Evolutionary conservation across 192 early-diverging fungal genomes (phyloP).

Genomic region (Glomus cerebriforme): DNA sequence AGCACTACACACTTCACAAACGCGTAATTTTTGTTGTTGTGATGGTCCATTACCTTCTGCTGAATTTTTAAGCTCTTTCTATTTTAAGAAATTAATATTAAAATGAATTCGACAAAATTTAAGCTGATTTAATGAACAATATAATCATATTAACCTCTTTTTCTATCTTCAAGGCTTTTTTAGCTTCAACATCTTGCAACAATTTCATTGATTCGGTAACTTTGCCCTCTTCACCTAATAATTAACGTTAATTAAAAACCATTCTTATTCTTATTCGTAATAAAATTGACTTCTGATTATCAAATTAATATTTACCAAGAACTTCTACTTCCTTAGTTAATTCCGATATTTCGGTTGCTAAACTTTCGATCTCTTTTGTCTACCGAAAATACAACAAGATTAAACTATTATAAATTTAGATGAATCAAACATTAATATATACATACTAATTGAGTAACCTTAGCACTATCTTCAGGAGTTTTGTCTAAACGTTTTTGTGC

Average conservation of each 20-base stretch:
- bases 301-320: constrained; percentile 38
- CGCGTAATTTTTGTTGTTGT: constrained; percentile 58
- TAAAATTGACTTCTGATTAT: background rate
- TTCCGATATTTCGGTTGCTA: constrained; percentile 37
- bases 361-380: constrained; percentile 32
- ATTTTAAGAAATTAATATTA: background rate
- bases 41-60: constrained; percentile 41
- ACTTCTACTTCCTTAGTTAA: constrained; percentile 47
- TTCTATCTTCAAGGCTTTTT: constrained; percentile 44
- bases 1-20: constrained; percentile 58
- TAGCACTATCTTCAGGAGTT: constrained; percentile 47
- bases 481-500: constrained; percentile 54
- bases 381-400: background rate
- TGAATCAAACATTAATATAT: background rate
- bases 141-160: constrained; percentile 41
- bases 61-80: constrained; percentile 50
- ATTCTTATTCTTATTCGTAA: no score
- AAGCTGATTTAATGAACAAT: background rate
- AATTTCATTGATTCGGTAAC: constrained; percentile 48
- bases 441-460: constrained; percentile 20
- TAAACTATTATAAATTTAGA: background rate
- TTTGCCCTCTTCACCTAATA: constrained; percentile 51
- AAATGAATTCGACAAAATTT: background rate
- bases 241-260: background rate
- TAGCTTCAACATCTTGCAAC: constrained; percentile 46